Percentiles rank a stretch among this genome's conserved stretches.
These are phyloP conservation scores for Mycena rebaudengoi DNA, from an alignment of 768 basidiomycete genomes.

Conservation along the genomic window DNA sequence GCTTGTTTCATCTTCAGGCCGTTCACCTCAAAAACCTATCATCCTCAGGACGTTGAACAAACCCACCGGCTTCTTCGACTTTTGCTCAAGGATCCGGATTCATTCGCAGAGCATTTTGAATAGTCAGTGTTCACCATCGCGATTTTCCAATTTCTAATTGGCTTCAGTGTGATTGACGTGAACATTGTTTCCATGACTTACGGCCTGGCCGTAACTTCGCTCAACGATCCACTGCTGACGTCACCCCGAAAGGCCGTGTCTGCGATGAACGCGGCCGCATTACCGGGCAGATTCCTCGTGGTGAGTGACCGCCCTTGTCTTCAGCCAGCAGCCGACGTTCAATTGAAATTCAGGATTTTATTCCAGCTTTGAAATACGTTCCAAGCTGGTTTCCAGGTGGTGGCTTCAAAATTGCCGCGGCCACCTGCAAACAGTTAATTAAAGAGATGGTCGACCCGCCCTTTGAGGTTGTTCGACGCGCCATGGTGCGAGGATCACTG, in stretches of 20 bases:
- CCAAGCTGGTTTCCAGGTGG: slow-evolving; percentile 29
- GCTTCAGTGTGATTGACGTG: background rate
- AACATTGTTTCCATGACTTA: background rate
- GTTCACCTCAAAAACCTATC: no score
- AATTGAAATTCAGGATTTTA: slow-evolving; percentile 13
- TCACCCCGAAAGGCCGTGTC: background rate
- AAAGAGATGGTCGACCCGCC: background rate
- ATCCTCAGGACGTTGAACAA: no score
- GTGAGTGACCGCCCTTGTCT: background rate
- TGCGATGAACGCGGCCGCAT: background rate
- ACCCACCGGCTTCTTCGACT: no score
- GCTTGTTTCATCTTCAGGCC: background rate
- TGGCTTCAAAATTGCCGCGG: slow-evolving; percentile 6
- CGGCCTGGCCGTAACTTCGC: background rate
- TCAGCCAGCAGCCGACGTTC: background rate
- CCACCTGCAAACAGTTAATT: slow-evolving; percentile 1
- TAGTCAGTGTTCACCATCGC: background rate
- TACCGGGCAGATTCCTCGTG: background rate
- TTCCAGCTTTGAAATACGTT: slow-evolving; percentile 29
- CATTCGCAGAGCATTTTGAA: background rate
- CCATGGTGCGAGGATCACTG: background rate
- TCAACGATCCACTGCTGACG: background rate
- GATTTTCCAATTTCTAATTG: background rate
- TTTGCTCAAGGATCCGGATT: background rate
- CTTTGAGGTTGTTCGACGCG: background rate